phyloP scores from a whole-genome alignment of 2,329 filamentous ascomycete genomes.

The Curvularia hawaiiensis region DNA sequence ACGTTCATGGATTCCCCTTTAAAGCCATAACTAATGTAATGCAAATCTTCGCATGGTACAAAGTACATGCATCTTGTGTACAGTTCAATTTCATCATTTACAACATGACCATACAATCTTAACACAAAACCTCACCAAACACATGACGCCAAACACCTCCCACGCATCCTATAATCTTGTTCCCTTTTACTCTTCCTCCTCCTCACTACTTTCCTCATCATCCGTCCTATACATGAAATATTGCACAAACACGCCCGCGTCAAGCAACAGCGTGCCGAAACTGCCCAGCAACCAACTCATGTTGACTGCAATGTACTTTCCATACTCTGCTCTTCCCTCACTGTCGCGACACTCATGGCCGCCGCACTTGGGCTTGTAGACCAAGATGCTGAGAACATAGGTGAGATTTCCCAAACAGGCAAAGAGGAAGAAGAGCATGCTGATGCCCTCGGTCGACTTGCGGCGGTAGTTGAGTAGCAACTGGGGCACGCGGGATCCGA shows the following conservation, averaged over 20 bases:
- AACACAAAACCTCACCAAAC: not conserved
- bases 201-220: conserved; percentile 47
- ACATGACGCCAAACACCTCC: not conserved
- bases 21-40: not conserved
- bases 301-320: conserved; percentile 85
- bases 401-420: conserved; percentile 95
- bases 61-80: not conserved
- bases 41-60: not conserved
- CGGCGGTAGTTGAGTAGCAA: conserved; percentile 89
- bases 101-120: not conserved
- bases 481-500: conserved; percentile 88
- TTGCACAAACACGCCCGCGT: conserved; percentile 85
- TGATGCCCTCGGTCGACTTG: conserved; percentile 91
- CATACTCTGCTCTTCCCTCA: conserved; percentile 72
- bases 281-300: conserved; percentile 89
- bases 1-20: not conserved
- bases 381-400: conserved; percentile 89
- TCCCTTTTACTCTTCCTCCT: conserved; percentile 21
- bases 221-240: conserved; percentile 80
- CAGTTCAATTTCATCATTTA: not conserved
- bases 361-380: conserved; percentile 77
- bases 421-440: conserved; percentile 94
- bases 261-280: conserved; percentile 82
- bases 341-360: conserved; percentile 62
- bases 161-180: not conserved